These are phyloP conservation scores for Butyriboletus loyo DNA, from an alignment of 768 basidiomycete species.

Conservation along the genomic window DNA sequence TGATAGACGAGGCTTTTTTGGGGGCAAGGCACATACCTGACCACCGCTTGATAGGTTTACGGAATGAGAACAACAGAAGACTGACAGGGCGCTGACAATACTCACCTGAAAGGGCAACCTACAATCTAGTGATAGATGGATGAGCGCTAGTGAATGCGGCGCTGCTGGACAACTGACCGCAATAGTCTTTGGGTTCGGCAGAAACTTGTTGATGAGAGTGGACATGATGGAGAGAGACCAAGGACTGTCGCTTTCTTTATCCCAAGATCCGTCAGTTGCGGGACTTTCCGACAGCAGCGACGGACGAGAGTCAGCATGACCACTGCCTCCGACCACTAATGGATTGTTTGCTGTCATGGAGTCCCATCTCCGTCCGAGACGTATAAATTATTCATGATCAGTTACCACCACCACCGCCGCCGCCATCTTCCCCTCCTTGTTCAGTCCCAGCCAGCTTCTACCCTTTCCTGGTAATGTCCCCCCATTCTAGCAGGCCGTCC, in stretches of 20 bases:
- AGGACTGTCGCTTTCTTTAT: too few species aligned
- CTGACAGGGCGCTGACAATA: background rate
- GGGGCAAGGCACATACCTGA: conserved; percentile 23
- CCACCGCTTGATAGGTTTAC: conserved; percentile 25
- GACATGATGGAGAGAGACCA: conserved; percentile 19
- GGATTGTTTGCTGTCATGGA: background rate
- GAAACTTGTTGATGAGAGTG: conserved; percentile 24
- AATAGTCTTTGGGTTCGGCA: conserved; percentile 64
- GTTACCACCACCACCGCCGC: background rate
- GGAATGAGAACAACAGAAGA: conserved; percentile 5
- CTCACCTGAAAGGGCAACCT: conserved; percentile 93
- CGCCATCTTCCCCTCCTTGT: conserved; percentile 8
- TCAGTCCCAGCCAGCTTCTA: conserved; percentile 7
- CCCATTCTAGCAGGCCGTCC: conserved; percentile 21
- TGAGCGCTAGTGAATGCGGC: conserved; percentile 4
- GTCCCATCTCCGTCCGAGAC: background rate
- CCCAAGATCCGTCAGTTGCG: conserved; percentile 3
- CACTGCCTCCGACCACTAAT: too few species aligned
- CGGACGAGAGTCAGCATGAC: too few species aligned
- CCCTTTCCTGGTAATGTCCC: conserved; percentile 21
- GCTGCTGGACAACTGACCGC: conserved; percentile 57
- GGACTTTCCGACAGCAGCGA: conserved; percentile 14
- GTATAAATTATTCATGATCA: conserved; percentile 26
- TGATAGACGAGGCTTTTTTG: conserved; percentile 10
- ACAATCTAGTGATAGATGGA: conserved; percentile 57